Base-by-base conservation (phyloP, 306 rosid species). In the Acacia acuminata region DNA sequence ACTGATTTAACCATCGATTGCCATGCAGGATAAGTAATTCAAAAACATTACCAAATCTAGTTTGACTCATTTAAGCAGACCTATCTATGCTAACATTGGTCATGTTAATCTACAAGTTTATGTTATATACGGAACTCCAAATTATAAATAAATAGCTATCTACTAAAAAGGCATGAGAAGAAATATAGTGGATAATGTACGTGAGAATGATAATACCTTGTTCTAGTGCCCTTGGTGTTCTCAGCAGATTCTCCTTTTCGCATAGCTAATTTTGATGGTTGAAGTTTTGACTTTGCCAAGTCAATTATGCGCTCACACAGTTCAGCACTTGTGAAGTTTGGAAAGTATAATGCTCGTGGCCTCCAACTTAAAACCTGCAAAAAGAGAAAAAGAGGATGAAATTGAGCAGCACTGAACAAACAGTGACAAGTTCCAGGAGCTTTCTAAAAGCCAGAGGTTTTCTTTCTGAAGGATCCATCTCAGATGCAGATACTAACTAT, bases 231-330 rank as follows among this genome's bases (percentile, higher is more conserved):
- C 81, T 88, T 87, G 6, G 90, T 87, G 85, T 85, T 88, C 79
- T 90, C 96, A 24, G 53, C 82, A 70, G 93, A 83, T 75, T 92
- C 91, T 77, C 94, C 94, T 82, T 87, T 73, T 22, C 92, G 81
- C 87, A 90, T 75, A 73, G 92, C 94, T 86, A 92, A 82, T 11
- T 82, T 72, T 22, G 96, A 92, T 53, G 96, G 94, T 78, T 67
- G 53, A 47, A 90, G 90, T 67, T 77, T 84, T 14, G 86, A 58
- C 77, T 87, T 87, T 43, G 94, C 96, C 79, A 79, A 86, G 14
- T 74, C 45, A 53, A 90, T 88, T 73, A 90, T 81, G 44, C 48
- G 68, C 64, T 87, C 74, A 60, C 96, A 90, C 56, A 73, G 81
- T 85, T 88, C 91, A 7, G 72, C 79, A 13, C 73, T 85, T 17